Evolutionary conservation across 305 asterid species (phyloP), one percentile per base, ranked within the genome.

Genomic region (Solanum hybrid): DNA sequence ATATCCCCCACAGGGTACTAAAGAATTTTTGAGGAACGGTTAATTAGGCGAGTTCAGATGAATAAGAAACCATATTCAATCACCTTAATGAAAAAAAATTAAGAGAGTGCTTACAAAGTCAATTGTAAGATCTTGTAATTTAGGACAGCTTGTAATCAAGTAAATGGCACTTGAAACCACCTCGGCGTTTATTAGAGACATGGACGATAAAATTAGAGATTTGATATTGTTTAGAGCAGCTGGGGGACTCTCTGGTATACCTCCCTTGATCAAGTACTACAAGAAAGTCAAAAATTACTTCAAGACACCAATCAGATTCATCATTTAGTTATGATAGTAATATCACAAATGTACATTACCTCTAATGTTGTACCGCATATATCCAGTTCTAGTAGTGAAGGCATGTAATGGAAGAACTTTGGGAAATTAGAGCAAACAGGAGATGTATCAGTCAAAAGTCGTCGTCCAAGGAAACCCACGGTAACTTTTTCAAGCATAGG

Each of bases 161-260:
- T 78, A 95, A 83, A 93, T 89, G 69, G 93, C 95, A 88, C 96
- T 91, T 3, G 96, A 92, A 20, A 91, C 89, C 71, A 92, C 97
- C 51, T 93, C 92, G 18, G 90, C 89, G 80, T 93, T 91, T 88
- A 90, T 94, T 20, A 95, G 93, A 80, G 91, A 91, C 95, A 93
- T 91, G 61, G 93, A 92, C 0, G 93, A 92, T 77, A 95, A 91
- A 92, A 91, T 94, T 64, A 95, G 95, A 86, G 90, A 92, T 89
- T 93, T 93, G 90, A 94, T 90, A 39, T 67, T 89, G 36, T 81
- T 77, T 93, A 95, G 89, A 5, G 93, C 91, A 83, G 90, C 64
- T 5, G 93, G 92, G 16, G 93, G 92, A 87, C 89, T 88, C 69
- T 92, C 78, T 28, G 95, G 96, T 11, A 94, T 93, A 8, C 94